Percentiles rank a stretch among this genome's conserved stretches.
phyloP scores from a whole-genome alignment of 2,329 filamentous ascomycete species.

The Fusarium agapanthi region DNA sequence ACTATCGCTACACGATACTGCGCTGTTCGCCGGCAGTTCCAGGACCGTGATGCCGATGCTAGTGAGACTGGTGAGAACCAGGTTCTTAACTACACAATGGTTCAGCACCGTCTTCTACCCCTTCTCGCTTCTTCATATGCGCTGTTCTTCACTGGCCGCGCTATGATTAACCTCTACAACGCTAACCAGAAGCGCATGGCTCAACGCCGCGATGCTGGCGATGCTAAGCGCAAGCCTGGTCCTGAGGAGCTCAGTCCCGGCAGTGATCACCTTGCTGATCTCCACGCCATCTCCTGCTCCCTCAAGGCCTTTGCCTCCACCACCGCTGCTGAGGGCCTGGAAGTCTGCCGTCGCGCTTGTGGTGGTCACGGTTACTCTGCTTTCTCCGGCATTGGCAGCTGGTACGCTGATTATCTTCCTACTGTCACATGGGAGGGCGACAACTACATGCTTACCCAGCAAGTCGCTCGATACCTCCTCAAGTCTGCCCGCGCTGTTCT shows the following conservation, averaged over 20 bases:
- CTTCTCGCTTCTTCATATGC: slow-evolving; percentile 78
- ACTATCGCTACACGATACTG: slow-evolving; percentile 81
- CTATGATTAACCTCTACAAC: slow-evolving; percentile 78
- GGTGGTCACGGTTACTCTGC: slow-evolving; percentile 80
- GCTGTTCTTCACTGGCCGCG: slow-evolving; percentile 80
- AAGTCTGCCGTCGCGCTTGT: slow-evolving; percentile 77
- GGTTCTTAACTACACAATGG: slow-evolving; percentile 84
- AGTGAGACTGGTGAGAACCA: slow-evolving; percentile 71
- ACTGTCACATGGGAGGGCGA: slow-evolving; percentile 77
- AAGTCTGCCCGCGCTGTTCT: slow-evolving; percentile 78
- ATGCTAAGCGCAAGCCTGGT: slow-evolving; percentile 63
- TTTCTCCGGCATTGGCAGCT: slow-evolving; percentile 79
- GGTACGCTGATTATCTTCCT: slow-evolving; percentile 81
- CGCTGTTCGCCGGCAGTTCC: slow-evolving; percentile 79
- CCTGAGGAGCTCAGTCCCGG: slow-evolving; percentile 72
- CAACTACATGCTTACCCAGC: slow-evolving; percentile 85
- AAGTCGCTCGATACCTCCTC: slow-evolving; percentile 79
- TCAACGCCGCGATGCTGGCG: slow-evolving; percentile 50
- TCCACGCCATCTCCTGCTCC: slow-evolving; percentile 80
- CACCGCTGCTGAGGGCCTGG: slow-evolving; percentile 77
- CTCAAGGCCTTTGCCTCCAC: slow-evolving; percentile 78
- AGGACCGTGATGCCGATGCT: slow-evolving; percentile 73
- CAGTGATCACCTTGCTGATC: slow-evolving; percentile 74
- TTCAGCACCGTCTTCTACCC: slow-evolving; percentile 77
- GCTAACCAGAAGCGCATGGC: slow-evolving; percentile 76